Evolutionary conservation across 768 basidiomycete species (phyloP), one percentile per base, ranked within the genome.

Genomic region (Paxillus ammoniavirescens): DNA sequence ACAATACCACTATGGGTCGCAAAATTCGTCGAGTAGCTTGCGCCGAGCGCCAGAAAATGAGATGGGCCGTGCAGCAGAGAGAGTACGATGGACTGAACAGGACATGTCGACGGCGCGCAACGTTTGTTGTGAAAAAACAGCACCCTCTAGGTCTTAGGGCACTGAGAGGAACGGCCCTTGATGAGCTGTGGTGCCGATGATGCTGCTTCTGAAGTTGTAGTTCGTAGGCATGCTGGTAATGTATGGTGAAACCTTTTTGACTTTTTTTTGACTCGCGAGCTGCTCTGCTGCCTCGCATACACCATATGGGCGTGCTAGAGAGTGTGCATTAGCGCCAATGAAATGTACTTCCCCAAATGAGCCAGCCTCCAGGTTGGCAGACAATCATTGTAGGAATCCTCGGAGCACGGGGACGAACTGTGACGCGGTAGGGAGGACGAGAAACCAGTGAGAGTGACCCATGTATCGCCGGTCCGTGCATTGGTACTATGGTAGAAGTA

Each of bases 141-240:
- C 31, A 38, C 46, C 59, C 14, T 43, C 49, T 0, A 2, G 1
- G 31, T 40, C 38, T 1, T 36, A 56, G 3, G 53, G 53, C 5
- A 65, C 31, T 8, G 36, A 53, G 12, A 66, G 54, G 53, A 63
- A 65, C 2, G 33, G 8, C 6, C 53, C 46, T 0, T 17, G n/a
- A 1, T 53, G 61, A 14, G 38, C 26, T 63, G 30, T 63, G 30
- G 54, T 38, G 5, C 58, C 59, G 17, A 64, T 66, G 36, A 61
- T 26, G 8, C 50, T 8, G 33, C 51, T 64, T 21, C 14, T 44
- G 50, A 65, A 60, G 3, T 23, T 42, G 13, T 63, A 13, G 9
- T 38, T 40, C 5, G 45, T 47, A 4, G 28, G 7, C 13, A 28
- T 44, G 35, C 48, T 53, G 21, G 47, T 58, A 36, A 58, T 58